These are phyloP conservation scores for Friedmanniomyces endolithicus DNA, from an alignment of 495 filamentous ascomycete genomes.

Conservation along the genomic window DNA sequence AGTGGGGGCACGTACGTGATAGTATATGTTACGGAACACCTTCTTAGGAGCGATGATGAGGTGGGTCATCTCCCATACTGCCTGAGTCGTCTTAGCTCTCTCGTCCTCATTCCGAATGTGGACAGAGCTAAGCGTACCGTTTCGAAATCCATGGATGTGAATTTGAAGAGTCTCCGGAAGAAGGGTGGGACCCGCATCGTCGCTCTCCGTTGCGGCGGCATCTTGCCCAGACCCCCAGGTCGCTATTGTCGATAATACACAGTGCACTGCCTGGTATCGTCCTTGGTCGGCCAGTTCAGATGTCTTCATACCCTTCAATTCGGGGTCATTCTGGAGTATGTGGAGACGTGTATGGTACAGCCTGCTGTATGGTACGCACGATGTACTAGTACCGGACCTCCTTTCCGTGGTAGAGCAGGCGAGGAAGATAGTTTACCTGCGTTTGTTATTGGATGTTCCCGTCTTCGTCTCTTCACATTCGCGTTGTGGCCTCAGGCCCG, in stretches of 20 bases:
- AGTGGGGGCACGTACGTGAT: constrained; percentile 43
- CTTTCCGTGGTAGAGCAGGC: no score
- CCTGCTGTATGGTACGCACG: no score
- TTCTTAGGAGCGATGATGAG: constrained; percentile 64
- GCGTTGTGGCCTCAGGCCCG: neutral
- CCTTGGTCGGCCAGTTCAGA: no score
- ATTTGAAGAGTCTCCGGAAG: constrained; percentile 38
- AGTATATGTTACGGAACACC: constrained; percentile 65
- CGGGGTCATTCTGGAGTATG: no score
- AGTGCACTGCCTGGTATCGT: no score
- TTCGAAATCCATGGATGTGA: constrained; percentile 37
- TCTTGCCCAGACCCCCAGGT: neutral
- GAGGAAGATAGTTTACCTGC: no score
- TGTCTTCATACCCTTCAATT: no score
- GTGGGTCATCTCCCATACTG: constrained; percentile 67
- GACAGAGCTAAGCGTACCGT: constrained; percentile 32
- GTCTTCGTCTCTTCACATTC: neutral
- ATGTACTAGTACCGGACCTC: no score
- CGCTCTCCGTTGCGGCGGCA: constrained; percentile 5
- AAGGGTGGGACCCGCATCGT: constrained; percentile 37
- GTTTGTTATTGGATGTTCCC: no score
- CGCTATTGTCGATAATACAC: no score
- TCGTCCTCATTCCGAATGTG: neutral
- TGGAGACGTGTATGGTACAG: no score
- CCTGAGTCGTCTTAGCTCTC: constrained; percentile 18